phyloP scores from a whole-genome alignment of 352 stramenopile genomes.

The Pythium scleroteichum region DNA sequence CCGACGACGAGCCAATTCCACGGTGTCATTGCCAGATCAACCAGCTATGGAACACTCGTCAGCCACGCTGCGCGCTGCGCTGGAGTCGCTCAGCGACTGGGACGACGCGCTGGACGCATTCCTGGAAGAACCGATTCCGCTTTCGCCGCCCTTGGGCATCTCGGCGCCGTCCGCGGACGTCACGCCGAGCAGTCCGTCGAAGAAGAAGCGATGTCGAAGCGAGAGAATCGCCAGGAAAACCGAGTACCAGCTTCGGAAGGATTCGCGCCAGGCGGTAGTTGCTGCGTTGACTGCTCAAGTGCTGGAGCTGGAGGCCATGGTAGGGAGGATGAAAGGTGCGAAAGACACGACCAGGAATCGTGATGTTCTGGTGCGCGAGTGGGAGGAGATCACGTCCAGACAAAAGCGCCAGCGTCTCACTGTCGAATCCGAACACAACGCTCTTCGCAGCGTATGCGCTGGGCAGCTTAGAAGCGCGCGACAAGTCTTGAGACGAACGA shows the following conservation, averaged over 20 bases:
- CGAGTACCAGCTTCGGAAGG: slow-evolving; percentile 1
- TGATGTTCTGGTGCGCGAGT: slow-evolving; percentile 4
- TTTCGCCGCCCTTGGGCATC: neutral
- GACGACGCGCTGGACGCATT: slow-evolving; percentile 3
- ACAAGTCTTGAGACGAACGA: neutral
- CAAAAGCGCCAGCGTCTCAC: slow-evolving; percentile 12
- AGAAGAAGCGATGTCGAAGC: neutral
- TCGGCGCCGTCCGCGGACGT: neutral
- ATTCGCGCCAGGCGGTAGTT: slow-evolving; percentile 1
- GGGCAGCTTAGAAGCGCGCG: neutral
- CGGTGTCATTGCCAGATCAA: too few relatives aligned
- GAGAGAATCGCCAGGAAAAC: neutral
- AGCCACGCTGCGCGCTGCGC: slow-evolving; percentile 5
- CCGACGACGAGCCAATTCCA: neutral
- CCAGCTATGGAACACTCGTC: neutral
- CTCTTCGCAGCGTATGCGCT: neutral
- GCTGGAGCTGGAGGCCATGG: neutral
- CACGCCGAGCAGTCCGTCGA: neutral
- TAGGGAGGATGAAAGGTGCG: neutral
- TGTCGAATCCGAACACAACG: neutral
- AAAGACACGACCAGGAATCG: too few relatives aligned
- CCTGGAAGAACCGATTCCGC: neutral
- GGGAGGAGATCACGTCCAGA: slow-evolving; percentile 1
- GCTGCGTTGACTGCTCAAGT: neutral
- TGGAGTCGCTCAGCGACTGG: slow-evolving; percentile 6